Evolutionary conservation across 2,329 filamentous ascomycete species (phyloP), one percentile per base, ranked within the genome.

Genomic region (Alternaria panax): DNA sequence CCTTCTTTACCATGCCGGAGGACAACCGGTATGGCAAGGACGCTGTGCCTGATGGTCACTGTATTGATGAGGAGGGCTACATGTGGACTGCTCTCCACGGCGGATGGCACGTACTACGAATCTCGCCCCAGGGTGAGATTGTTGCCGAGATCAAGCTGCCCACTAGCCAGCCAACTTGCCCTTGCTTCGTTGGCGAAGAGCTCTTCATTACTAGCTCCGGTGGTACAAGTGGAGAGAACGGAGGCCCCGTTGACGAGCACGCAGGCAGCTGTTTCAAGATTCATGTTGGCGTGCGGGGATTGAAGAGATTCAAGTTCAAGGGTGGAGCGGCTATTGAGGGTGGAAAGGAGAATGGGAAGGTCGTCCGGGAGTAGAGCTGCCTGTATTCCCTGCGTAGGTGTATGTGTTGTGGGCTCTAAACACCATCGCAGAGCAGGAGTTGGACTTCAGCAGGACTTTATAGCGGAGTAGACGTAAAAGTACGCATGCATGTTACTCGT

Each of bases 51-150:
- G 93, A 97, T 78, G 93, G 93, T 2, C 93, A 94, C 79, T 89
- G 90, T 63, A 86, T 96, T 71, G 93, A 97, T 73, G 86, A 85
- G 42, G 87, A 96, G 54, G 93, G 92, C n/a, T 90, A 90, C 80
- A 84, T 97, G 71, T 97, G 94, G 93, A 89, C 91, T 62, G 91
- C 92, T 7, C 83, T 95, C n/a, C 95, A 92, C 74, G 92, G 92
- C 54, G 91, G 90, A 63, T 83, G 86, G 59, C 86, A 87, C 60
- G 91, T 97, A 24, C 80, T 96, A 65, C 87, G 90, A 75, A 89
- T 97, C 71, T 87, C 85, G 47, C 86, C 88, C 5, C 78, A 85
- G 51, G 92, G 92, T 3, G 81, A 88, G 70, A 79, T 96, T 28
- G 82, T 93, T 5, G 92, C 91, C 7, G 86, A 92, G 80, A 84